Conservation (phyloP, 1,139 yeast species). For the Kluyveromyces sp. region DNA sequence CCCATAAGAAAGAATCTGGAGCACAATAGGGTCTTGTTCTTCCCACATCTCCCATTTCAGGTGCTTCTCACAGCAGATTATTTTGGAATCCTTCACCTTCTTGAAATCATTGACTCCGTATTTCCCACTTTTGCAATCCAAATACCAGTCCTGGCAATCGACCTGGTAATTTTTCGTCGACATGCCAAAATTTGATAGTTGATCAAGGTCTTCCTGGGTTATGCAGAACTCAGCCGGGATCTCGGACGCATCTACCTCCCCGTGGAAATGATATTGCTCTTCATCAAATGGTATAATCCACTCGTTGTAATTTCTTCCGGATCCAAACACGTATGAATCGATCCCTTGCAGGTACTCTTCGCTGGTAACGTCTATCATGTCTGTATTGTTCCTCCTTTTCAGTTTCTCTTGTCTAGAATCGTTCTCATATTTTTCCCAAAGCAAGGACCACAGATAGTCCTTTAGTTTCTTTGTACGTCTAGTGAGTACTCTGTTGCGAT, state of each 20-base stretch:
- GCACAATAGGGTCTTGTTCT: constrained; percentile 12
- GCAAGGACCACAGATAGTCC: constrained; percentile 25
- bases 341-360: constrained; percentile 3
- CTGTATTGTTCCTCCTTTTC: constrained; percentile 7
- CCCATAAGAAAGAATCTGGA: constrained; percentile 10
- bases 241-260: constrained; percentile 14
- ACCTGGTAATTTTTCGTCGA: constrained; percentile 16
- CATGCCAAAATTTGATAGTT: constrained; percentile 19
- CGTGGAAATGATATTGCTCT: constrained; percentile 8
- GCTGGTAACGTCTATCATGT: constrained; percentile 1
- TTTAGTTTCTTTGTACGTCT: constrained; percentile 23
- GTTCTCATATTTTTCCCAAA: constrained; percentile 27
- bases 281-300: constrained; percentile 6
- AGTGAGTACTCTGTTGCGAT: constrained; percentile 20
- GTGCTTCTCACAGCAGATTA: constrained; percentile 31
- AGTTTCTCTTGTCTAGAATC: constrained; percentile 22
- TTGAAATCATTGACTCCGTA: constrained; percentile 23
- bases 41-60: constrained; percentile 32
- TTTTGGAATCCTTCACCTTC: constrained; percentile 19
- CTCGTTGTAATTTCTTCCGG: constrained; percentile 11
- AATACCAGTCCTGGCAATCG: constrained; percentile 27
- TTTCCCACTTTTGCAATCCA: constrained; percentile 26
- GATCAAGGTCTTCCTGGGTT: constrained; percentile 21
- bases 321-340: constrained; percentile 17
- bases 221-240: constrained; percentile 27